Evolutionary conservation across 768 basidiomycete genomes (phyloP), one percentile per base, ranked within the genome.

Genomic region (Xerocomus brunneocitrinus): DNA sequence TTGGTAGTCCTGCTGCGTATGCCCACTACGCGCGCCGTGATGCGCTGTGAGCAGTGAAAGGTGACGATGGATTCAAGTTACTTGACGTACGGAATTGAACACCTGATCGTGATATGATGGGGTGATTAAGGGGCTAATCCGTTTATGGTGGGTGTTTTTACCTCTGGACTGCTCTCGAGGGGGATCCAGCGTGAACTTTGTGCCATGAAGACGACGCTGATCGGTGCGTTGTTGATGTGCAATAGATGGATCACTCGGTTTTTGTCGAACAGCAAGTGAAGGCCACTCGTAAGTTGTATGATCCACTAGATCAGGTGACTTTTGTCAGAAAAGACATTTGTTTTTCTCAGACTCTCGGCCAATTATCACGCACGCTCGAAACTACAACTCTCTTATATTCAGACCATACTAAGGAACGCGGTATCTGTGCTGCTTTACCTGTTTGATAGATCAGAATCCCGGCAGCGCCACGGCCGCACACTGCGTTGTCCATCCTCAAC

Each of bases 91-190:
- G n/a, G 54, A 55, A 53, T 69, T 71, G 34, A 69, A 71, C 10
- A 69, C 67, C 67, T 68, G 57, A 32, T 44, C 8, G n/a, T 12
- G 24, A 16, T 28, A 36, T 36, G 24, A 1, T 14, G 8, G 38
- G 5, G 46, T 58, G 22, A 62, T 34, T 53, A 51, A 49, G 45
- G 53, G 49, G 38, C 38, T 30, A 47, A 27, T 7, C 25, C 27
- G 27, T 8, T n/a, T n/a, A 16, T 5, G 9, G 19, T 28, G 40
- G 3, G 19, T 9, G 10, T 35, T 9, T 59, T 47, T 60, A 80
- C 81, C 56, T 80, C 71, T 49, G 80, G 90, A 61, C 88, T 89
- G 58, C 84, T 84, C 71, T 92, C 90, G 12, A 91, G 76, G 8
- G 90, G 90, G 47, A 92, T 82, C 90, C 90, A 92, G 41, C 73